A percentile compares a stretch with the other conserved stretches of the same genome.
phyloP scores from a whole-genome alignment of 2,329 filamentous ascomycete species.

The Diaporthe humulicola region DNA sequence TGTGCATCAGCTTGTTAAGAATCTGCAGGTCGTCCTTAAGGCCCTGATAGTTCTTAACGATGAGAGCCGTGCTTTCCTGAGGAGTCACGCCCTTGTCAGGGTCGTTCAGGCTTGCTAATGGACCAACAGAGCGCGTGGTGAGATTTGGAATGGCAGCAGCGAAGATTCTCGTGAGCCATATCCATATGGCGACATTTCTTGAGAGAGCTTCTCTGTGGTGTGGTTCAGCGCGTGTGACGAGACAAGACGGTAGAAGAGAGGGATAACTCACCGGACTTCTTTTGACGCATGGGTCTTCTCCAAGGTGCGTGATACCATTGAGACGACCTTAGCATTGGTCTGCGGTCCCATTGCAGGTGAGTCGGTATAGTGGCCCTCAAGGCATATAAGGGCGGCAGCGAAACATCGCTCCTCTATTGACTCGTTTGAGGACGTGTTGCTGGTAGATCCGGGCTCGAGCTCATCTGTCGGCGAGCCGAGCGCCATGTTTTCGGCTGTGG shows the following conservation, averaged over 20 bases:
- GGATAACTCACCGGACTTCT: constrained; percentile 65
- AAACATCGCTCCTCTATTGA: constrained; percentile 76
- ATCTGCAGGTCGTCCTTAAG: constrained; percentile 74
- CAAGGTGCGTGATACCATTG: constrained; percentile 71
- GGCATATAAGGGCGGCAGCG: constrained; percentile 69
- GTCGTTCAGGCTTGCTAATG: constrained; percentile 65
- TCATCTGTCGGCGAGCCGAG: constrained; percentile 41
- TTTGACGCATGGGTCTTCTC: constrained; percentile 74
- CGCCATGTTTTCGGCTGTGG: constrained; percentile 40
- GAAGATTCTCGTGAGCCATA: constrained; percentile 74
- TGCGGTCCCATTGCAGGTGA: constrained; percentile 69
- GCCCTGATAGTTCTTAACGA: constrained; percentile 71
- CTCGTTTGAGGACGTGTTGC: constrained; percentile 49
- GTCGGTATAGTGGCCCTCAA: constrained; percentile 72
- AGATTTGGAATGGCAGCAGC: constrained; percentile 71
- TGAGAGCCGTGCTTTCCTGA: constrained; percentile 72
- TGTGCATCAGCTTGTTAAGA: constrained; percentile 76
- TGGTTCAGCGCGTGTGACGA: constrained; percentile 3
- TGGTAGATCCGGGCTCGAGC: constrained; percentile 40
- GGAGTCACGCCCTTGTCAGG: constrained; percentile 70
- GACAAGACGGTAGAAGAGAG: background rate
- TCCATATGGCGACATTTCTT: constrained; percentile 75
- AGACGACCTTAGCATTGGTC: constrained; percentile 66
- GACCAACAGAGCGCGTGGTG: constrained; percentile 70
- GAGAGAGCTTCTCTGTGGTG: constrained; percentile 67